Conservation (phyloP, 768 basidiomycete species). For the Xerocomus spinulosus region DNA sequence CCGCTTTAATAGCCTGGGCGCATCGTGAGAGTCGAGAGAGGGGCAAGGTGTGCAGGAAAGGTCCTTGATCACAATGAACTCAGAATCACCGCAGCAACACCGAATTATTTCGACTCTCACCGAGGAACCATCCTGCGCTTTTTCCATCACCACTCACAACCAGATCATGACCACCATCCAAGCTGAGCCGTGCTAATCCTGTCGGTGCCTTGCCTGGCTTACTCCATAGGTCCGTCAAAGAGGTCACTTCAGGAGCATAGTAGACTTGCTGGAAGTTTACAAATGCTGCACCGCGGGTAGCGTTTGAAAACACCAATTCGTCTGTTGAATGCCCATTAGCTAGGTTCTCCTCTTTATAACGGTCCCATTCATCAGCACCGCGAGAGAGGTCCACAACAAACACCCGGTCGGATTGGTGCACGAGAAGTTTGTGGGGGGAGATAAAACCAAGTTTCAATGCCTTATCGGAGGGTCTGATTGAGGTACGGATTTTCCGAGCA, state of each 20-base stretch:
- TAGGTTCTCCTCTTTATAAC: conserved; percentile 44
- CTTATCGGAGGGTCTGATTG: conserved; percentile 40
- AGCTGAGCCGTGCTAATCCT: conserved; percentile 56
- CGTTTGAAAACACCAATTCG: conserved; percentile 48
- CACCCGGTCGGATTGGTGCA: conserved; percentile 50
- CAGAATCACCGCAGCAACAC: not conserved
- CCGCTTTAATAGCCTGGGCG: conserved; percentile 42
- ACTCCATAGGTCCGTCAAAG: conserved; percentile 55
- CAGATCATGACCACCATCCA: conserved; percentile 72
- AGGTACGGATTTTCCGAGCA: conserved; percentile 46
- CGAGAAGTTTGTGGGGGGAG: conserved; percentile 51
- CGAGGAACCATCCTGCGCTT: conserved; percentile 69
- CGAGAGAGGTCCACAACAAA: conserved; percentile 49
- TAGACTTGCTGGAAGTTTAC: conserved; percentile 70
- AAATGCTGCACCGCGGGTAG: conserved; percentile 49
- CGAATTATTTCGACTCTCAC: conserved; percentile 33
- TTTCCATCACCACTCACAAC: conserved; percentile 61
- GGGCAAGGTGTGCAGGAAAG: conserved; percentile 49
- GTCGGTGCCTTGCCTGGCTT: conserved; percentile 64
- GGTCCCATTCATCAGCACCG: conserved; percentile 42
- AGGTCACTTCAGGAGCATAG: conserved; percentile 42
- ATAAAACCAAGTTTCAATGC: conserved; percentile 53
- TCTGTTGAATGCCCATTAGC: conserved; percentile 54
- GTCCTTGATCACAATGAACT: conserved; percentile 9
- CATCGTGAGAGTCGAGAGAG: conserved; percentile 50